phyloP scores from a whole-genome alignment of 1,284 basidiomycete species.

The Fistulina hepatica region DNA sequence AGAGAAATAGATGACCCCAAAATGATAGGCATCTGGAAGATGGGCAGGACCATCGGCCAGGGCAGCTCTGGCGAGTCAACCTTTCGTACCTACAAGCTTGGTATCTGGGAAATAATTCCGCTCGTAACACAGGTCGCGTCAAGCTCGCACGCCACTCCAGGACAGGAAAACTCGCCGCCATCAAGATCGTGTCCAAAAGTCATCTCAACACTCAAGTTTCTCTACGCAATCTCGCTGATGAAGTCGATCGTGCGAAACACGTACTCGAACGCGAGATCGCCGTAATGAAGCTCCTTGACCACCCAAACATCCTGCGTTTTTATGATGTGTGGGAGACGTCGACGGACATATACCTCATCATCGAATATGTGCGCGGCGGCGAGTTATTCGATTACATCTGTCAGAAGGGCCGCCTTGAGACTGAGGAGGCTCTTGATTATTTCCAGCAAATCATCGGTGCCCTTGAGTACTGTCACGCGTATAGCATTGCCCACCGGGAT shows the following conservation, averaged over 20 bases:
- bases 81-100: background rate
- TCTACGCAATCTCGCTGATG: slow-evolving; percentile 57
- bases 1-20: too few relatives aligned
- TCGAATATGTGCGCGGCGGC: slow-evolving; percentile 96
- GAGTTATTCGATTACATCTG: slow-evolving; percentile 96
- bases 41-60: slow-evolving; percentile 88
- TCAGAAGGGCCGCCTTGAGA: slow-evolving; percentile 68
- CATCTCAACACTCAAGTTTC: slow-evolving; percentile 63
- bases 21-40: slow-evolving; percentile 88
- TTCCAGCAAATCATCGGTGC: slow-evolving; percentile 96
- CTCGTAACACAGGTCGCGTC: slow-evolving; percentile 77
- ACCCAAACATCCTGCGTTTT: slow-evolving; percentile 89
- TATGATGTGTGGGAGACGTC: slow-evolving; percentile 98
- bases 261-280: slow-evolving; percentile 96
- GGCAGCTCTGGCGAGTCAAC: slow-evolving; percentile 69
- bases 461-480: slow-evolving; percentile 92
- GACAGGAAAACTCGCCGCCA: slow-evolving; percentile 85
- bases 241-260: slow-evolving; percentile 57
- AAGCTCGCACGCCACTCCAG: slow-evolving; percentile 82
- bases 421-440: slow-evolving; percentile 79
- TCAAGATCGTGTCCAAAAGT: slow-evolving; percentile 93
- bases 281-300: slow-evolving; percentile 98
- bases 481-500: slow-evolving; percentile 97
- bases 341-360: slow-evolving; percentile 82
- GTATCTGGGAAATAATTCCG: background rate